These are phyloP conservation scores for Amaranthus hypochondriacus DNA, from an alignment of 148 eudicot species.

Conservation along the genomic window DNA sequence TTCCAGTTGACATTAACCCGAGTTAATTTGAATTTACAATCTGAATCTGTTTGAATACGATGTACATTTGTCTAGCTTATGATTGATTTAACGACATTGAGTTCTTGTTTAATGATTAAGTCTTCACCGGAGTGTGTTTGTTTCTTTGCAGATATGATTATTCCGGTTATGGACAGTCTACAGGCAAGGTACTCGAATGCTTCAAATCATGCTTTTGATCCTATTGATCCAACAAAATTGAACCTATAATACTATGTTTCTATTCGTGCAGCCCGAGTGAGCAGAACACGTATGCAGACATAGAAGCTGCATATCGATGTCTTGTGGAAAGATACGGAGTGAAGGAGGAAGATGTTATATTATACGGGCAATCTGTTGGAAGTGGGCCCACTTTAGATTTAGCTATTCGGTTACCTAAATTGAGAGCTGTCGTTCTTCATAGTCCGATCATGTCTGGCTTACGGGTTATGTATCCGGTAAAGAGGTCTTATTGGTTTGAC, in stretches of 20 bases:
- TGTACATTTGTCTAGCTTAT: not conserved
- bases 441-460: slow-evolving; percentile 90
- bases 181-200: slow-evolving; percentile 61
- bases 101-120: not conserved
- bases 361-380: slow-evolving; percentile 95
- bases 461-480: slow-evolving; percentile 92
- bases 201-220: not conserved
- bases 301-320: slow-evolving; percentile 89
- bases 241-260: not conserved
- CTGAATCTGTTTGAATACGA: slow-evolving; percentile 1
- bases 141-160: slow-evolving; percentile 74
- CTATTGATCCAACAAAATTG: not conserved
- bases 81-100: not conserved
- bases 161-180: slow-evolving; percentile 89
- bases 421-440: slow-evolving; percentile 90
- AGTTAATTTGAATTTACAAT: not conserved
- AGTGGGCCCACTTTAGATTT: slow-evolving; percentile 93
- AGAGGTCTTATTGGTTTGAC: slow-evolving; percentile 89
- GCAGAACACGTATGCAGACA: slow-evolving; percentile 89
- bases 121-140: slow-evolving; percentile 11
- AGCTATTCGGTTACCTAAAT: slow-evolving; percentile 67
- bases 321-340: slow-evolving; percentile 73
- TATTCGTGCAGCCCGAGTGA: slow-evolving; percentile 71
- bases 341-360: slow-evolving; percentile 82
- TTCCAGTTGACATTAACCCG: not conserved